Evolutionary conservation across 148 eudicot genomes (phyloP), one percentile per base, ranked within the genome.

Genomic region (Dianthus caryophyllus): DNA sequence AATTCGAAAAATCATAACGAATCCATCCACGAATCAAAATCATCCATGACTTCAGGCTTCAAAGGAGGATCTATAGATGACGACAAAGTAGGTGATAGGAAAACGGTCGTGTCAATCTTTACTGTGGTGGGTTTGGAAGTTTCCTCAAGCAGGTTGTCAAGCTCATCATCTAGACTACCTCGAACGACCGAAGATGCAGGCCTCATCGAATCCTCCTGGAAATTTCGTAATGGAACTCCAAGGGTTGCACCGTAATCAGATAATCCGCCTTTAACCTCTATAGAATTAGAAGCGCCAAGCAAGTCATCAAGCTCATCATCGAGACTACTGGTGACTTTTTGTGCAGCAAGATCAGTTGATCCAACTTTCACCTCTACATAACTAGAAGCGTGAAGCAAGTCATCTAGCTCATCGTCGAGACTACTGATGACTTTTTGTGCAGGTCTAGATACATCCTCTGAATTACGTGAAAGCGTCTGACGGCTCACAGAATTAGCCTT

Each of bases 21-120:
- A 71, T 88, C 87, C 9, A 91, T 78, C 91, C 95, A 91, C 26
- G 96, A 82, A 78, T 88, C 96, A 67, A 91, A 91, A 75, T 91
- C 97, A 68, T 88, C 96, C 52, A 87, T 44, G n/a, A 65, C 77
- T 65, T 81, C 69, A 27, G 90, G 74, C 43, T 86, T 86, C 6
- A 86, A 73, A 69, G 14, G 36, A 56, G 87, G 75, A 50, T 67
- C 43, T 30, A n/a, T 5, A 12, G 73, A 54, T 6, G 71, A 26
- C 9, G 77, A 66, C 52, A 80, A 60, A 18, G 86, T 73, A 9
- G 76, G 25, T 12, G 30, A 39, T 24, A 52, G 66, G 9, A 33
- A 55, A 67, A 56, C 60, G 15, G 27, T 44, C 20, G 67, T 44
- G 39, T 55, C 21, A 20, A 66, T 27, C 31, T 64, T 75, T 55